Evolutionary conservation across 1,284 basidiomycete species (phyloP), one percentile per base, ranked within the genome.

Genomic region (Cutaneotrichosporon mucoides): DNA sequence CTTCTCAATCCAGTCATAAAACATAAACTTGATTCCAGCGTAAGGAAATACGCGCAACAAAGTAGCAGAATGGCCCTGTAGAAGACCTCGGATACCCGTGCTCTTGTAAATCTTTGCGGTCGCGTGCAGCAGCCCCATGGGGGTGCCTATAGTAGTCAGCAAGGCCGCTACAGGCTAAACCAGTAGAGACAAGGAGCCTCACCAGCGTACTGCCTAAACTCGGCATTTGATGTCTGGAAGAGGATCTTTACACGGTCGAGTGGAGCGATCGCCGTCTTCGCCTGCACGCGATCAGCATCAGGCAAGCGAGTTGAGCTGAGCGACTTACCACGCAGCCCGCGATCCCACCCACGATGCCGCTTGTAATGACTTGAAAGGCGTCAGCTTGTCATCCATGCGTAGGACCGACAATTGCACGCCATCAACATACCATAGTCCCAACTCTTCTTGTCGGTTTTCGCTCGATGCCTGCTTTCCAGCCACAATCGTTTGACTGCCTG

Each of bases 231-330:
- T 0, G 96, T 92, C 76, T 99, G 96, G 75, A 99, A 98, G 55
- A 99, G 85, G 69, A 99, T 99, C 82, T 99, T 99, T 71, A 99
- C 94, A 68, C 96, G 84, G 76, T 99, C 96, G 35, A 99, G 84
- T 1, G 96, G 96, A 24, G 96, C 96, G 57, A 99, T 93, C 16
- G 89, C 88, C 7, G 96, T 95, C 80, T 99, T 99, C 52, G 94
- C 94, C 90, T 42, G 45, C 44, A 33, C 16, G n/a, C 40, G 41
- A 37, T 34, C 36, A 45, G 58, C 12, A 41, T 43, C 24, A 16
- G 16, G 11, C 16, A 2, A 15, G 34, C 8, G 12, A 41, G 33
- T 34, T n/a, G 57, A 59, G 60, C 46, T 55, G 38, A 37, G 50
- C 4, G 41, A 84, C 91, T 70, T 73, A 95, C 92, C 60, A 94